Evolutionary conservation across 495 filamentous ascomycete species (phyloP).

Genomic region (Geoglossum glabrum): DNA sequence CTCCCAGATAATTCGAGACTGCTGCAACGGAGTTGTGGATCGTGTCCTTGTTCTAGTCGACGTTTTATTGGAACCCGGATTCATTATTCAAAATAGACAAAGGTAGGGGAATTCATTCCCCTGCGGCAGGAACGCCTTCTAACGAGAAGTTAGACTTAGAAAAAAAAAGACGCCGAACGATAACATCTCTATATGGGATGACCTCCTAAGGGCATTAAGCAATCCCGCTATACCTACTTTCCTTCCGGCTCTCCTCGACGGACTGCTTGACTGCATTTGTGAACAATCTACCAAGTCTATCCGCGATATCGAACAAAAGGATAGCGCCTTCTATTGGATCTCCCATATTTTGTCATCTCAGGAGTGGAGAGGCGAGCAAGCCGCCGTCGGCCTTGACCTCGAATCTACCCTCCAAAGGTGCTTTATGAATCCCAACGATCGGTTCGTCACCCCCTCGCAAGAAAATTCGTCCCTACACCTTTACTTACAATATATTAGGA

Average conservation of each 20-base stretch:
- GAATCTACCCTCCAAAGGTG: background rate
- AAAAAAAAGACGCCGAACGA: background rate
- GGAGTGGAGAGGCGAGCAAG: background rate
- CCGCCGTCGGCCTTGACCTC: background rate
- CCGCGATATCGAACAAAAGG: background rate
- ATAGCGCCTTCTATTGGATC: background rate
- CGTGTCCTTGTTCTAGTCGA: background rate
- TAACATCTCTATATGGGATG: slow-evolving; percentile 1
- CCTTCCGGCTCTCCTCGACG: background rate
- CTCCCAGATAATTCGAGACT: background rate
- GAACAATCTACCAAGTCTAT: background rate
- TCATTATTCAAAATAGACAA: background rate
- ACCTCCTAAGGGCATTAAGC: background rate
- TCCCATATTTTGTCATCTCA: background rate
- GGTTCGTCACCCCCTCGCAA: background rate
- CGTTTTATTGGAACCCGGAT: background rate
- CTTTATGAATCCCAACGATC: background rate
- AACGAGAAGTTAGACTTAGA: background rate
- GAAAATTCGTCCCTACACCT: background rate
- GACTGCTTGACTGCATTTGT: background rate
- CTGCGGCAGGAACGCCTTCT: background rate
- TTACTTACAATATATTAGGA: background rate
- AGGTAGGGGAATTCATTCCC: background rate
- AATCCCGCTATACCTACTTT: background rate
- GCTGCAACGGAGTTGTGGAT: background rate